A percentile compares a stretch with the other conserved stretches of the same genome.
These are phyloP conservation scores for Populus simonii DNA, from an alignment of 345 rosid species.

Conservation along the genomic window DNA sequence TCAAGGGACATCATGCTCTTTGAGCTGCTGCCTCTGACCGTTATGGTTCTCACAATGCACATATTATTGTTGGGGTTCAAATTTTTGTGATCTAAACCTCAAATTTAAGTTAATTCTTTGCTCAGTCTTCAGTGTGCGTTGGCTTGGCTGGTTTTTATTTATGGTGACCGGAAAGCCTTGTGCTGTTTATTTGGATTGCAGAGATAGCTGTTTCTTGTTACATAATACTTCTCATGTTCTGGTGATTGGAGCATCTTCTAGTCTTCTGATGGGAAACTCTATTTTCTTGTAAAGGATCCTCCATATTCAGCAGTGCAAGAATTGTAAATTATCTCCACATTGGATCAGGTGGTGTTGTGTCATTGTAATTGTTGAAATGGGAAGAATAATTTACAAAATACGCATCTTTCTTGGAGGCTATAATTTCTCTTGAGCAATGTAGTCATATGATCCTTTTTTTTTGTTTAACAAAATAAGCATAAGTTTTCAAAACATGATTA, in stretches of 20 bases:
- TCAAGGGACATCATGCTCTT: constrained; percentile 38
- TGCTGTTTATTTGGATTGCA: constrained; percentile 11
- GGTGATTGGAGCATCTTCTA: constrained; percentile 3
- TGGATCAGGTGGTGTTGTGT: background rate
- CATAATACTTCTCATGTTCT: constrained; percentile 7
- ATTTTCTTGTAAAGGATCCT: constrained; percentile 33
- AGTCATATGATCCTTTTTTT: no score
- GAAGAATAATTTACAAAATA: no score
- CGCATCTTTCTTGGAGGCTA: no score
- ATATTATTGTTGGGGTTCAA: constrained; percentile 29
- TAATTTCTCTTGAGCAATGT: no score
- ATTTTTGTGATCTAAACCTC: constrained; percentile 35
- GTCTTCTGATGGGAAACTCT: constrained; percentile 10
- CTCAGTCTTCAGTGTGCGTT: background rate
- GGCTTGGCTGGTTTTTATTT: constrained; percentile 28
- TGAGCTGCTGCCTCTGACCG: constrained; percentile 35
- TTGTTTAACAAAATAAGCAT: no score
- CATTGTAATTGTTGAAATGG: background rate
- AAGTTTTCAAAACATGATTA: no score
- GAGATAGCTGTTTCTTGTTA: constrained; percentile 8
- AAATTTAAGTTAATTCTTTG: constrained; percentile 26
- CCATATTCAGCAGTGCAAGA: constrained; percentile 27
- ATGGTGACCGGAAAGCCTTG: constrained; percentile 24
- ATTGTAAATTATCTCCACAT: background rate
- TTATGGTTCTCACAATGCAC: constrained; percentile 39